Evolutionary conservation across 208 protist species (phyloP), one percentile per base, ranked within the genome.

Genomic region (Tetramitus jugosus): DNA sequence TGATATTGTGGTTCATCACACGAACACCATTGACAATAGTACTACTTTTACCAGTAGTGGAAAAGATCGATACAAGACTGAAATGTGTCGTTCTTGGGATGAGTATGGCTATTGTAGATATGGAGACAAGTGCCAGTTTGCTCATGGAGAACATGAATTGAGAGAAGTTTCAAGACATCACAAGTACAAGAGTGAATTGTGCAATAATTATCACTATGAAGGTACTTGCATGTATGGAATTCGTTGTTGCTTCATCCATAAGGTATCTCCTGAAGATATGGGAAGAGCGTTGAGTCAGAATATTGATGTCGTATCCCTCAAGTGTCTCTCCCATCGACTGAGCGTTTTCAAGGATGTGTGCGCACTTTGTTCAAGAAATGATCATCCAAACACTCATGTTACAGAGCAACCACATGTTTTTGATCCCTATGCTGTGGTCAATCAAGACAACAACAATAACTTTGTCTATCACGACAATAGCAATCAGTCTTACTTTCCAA

Each of bases 41-140:
- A n/a, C n/a, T n/a, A 29, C 65, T 31, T 71, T 56, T 56, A 20
- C 39, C 14, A 49, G 13, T 46, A 71, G 35, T 49, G 40, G 65
- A 8, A 71, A 71, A 33, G 67, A 74, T 13, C 2, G 39, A 33
- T 76, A 76, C 46, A 76, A 76, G 46, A 76, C 69, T n/a, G 69
- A 76, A 31, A 7, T 60, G 23, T 76, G 69, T 42, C 37, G 69
- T 43, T 43, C 29, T 2, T 76, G 69, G 69, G 46, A 29, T 17
- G 46, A 53, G 42, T 60, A 42, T 23, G 69, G 69, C 35, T 31
- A 43, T 2, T 76, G 69, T 42, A 37, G 33, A 39, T 76, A 76
- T 43, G 69, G 69, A 7, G 33, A 76, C 3, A 76, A 76, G 60
- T 76, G 69, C 13, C 69, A 76, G 20, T 76, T 60, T 14, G 69